Base-by-base conservation (phyloP, 257 asterid species). In the Penstemon eatonii region DNA sequence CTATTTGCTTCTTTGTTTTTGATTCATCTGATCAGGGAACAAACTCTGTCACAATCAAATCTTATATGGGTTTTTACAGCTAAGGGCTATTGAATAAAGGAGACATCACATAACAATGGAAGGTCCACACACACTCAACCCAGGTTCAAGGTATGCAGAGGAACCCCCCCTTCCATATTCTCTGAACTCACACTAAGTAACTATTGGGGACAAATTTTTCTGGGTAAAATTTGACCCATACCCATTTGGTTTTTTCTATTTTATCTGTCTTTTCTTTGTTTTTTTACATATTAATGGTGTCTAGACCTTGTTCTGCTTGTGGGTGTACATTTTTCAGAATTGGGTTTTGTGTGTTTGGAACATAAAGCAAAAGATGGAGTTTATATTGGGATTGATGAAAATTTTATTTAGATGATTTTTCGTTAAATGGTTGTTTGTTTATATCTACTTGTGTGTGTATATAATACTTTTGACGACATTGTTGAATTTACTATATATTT, bases 91-190 rank as follows among this genome's bases (percentile, higher is more conserved):
- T 69, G 87, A 77, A 74, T 80, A 75, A 81, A 81, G 73, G 76
- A 69, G 89, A 75, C 82, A 25, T 25, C 33, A 79, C 87, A 87
- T 45, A 70, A 53, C 81, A 78, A 82, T 86, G 92, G 82, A 83
- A 86, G 95, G 94, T 78, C 90, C 96, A 86, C 91, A 80, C 57
- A 71, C 60, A 71, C 67, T 82, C 78, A 78, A 83, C 74, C 85
- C 90, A 87, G 85, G 88, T 89, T 92, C 98, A 92, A 86, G 97
- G 96, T 86, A 89, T 83, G 85, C 78, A 61, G 73, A 55, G 55
- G 65, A 72, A 36, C 67, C 64, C 75, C 47, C 63, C 72, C 85
- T 73, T 67, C 84, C 94, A 81, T 82, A 82, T 84, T 85, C 95
- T 84, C 91, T 87, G 83, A 84, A 82, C 85, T 79, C 71, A 56